These are phyloP conservation scores for Dothistroma pini DNA, from an alignment of 2,329 filamentous ascomycete species.

Conservation along the genomic window DNA sequence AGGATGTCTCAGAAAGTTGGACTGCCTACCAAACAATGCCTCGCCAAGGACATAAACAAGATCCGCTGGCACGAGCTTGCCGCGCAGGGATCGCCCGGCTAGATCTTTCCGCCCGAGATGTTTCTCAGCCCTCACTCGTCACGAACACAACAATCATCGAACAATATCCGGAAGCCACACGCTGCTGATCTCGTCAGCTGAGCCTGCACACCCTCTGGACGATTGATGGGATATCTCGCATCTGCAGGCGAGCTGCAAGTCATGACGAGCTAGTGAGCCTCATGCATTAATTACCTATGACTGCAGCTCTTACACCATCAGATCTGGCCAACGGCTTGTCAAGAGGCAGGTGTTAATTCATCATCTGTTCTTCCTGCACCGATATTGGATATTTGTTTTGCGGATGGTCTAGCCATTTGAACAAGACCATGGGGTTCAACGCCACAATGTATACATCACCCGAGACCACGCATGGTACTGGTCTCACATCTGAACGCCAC, in stretches of 20 bases:
- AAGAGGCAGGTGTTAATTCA: background rate
- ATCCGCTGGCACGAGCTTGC: background rate
- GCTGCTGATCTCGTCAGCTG: background rate
- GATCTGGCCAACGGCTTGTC: background rate
- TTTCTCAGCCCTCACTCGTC: background rate
- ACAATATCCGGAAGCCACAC: background rate
- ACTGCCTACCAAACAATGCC: background rate
- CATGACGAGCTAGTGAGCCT: constrained; percentile 6
- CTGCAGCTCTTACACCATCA: background rate
- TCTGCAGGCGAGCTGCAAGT: constrained; percentile 1
- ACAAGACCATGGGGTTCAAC: background rate
- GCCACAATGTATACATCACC: background rate
- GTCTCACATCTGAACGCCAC: background rate
- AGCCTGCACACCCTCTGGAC: background rate
- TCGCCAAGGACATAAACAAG: background rate
- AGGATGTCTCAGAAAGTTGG: background rate
- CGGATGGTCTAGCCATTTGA: background rate
- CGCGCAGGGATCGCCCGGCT: background rate
- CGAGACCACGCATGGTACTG: background rate
- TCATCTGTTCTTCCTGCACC: too few species aligned
- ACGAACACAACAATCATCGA: background rate
- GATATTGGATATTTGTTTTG: too few species aligned
- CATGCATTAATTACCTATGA: background rate
- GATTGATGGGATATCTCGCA: background rate
- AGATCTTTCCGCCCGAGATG: background rate